phyloP scores from a whole-genome alignment of 2,329 filamentous ascomycete species.

The Sporothrix globosa region DNA sequence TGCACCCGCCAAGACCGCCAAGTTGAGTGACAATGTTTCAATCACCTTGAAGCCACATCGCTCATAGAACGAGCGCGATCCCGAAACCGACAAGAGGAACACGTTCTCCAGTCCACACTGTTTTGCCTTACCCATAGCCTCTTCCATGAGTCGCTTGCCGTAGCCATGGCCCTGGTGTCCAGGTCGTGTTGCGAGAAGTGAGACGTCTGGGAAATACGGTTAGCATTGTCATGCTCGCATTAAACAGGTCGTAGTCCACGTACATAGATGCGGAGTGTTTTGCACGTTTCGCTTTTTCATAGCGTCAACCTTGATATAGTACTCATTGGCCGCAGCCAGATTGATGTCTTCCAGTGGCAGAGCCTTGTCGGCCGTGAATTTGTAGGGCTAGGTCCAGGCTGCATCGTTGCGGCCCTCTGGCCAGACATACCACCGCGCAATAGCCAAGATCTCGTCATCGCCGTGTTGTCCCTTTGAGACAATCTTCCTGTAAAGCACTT shows the following conservation, averaged over 20 bases:
- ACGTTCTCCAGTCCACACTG: neutral
- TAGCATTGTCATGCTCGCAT: no score
- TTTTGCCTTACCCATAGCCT: neutral
- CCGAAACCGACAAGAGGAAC: neutral
- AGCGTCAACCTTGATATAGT: neutral
- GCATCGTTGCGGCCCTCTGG: neutral
- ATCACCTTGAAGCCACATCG: neutral
- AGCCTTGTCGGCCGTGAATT: neutral
- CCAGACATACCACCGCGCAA: neutral
- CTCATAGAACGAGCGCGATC: neutral
- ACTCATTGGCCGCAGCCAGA: neutral
- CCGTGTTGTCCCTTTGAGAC: neutral
- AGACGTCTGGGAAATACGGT: neutral
- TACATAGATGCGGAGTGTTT: neutral
- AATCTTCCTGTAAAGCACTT: neutral
- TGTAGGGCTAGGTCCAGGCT: neutral
- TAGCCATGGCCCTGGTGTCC: neutral
- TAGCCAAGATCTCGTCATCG: neutral
- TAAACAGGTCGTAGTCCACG: neutral
- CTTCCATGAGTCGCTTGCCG: neutral
- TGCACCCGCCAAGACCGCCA: neutral
- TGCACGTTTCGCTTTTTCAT: neutral
- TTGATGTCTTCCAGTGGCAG: neutral
- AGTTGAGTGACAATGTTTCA: neutral
- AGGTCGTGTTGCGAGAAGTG: neutral